Conservation (phyloP, 1,139 yeast species). For the Magnusiomyces starmeri region DNA sequence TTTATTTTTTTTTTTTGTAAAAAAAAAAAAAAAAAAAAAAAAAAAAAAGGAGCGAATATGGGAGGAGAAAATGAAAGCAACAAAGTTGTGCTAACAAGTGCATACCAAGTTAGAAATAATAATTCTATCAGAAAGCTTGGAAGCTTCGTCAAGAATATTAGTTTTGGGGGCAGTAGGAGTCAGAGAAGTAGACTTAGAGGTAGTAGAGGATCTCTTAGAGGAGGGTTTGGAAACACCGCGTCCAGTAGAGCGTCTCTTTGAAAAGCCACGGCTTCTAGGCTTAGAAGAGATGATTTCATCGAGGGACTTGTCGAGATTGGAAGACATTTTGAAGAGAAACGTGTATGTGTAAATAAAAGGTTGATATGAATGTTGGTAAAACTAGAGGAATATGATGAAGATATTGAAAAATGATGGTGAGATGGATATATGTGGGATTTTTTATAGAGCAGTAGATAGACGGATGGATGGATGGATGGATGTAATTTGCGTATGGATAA, state of each 20-base stretch:
- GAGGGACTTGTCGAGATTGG: slow-evolving; percentile 83
- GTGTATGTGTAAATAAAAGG: not conserved
- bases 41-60: no score
- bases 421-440: no score
- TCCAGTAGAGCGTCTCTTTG: slow-evolving; percentile 17
- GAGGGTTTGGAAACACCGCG: slow-evolving; percentile 31
- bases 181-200: slow-evolving; percentile 19
- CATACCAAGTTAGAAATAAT: slow-evolving; percentile 35
- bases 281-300: slow-evolving; percentile 85
- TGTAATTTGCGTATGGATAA: no score
- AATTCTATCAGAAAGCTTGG: slow-evolving; percentile 29
- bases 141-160: slow-evolving; percentile 24
- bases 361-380: no score
- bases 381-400: no score
- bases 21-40: not conserved
- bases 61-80: slow-evolving; percentile 1
- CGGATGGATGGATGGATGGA: no score
- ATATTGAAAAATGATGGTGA: not conserved
- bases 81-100: slow-evolving; percentile 10
- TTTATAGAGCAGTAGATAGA: no score
- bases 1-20: no score
- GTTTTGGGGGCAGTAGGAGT: slow-evolving; percentile 19
- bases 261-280: slow-evolving; percentile 34
- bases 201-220: slow-evolving; percentile 30
- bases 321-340: slow-evolving; percentile 40